These are phyloP conservation scores for Neofusicoccum ribis DNA, from an alignment of 2,329 filamentous ascomycete species.

Conservation along the genomic window DNA sequence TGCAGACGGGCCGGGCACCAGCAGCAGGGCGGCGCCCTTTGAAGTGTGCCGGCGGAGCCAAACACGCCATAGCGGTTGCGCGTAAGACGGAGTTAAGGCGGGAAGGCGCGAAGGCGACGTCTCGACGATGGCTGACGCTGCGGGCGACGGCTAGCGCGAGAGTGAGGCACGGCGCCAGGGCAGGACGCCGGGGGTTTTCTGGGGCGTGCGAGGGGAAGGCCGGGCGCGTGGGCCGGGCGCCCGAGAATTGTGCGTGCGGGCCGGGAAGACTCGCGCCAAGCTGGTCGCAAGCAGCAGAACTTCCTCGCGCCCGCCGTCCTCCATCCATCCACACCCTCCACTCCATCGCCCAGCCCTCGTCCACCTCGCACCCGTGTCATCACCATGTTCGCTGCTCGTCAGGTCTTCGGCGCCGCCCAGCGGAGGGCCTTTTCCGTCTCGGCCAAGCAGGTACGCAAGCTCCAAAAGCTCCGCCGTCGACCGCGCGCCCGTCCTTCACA, in stretches of 20 bases:
- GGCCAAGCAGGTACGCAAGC: conserved; percentile 49
- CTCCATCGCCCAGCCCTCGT: conserved; percentile 25
- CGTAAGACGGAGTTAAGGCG: neutral
- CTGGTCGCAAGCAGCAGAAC: conserved; percentile 19
- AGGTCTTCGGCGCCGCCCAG: conserved; percentile 52
- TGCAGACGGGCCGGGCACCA: neutral
- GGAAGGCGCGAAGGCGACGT: too few species aligned
- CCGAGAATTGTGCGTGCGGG: conserved; percentile 17
- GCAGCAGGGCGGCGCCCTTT: neutral
- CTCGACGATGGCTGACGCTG: too few species aligned
- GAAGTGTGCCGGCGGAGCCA: neutral
- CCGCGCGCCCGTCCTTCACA: conserved; percentile 21
- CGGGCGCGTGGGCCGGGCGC: neutral
- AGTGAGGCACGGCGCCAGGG: neutral
- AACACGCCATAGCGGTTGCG: neutral
- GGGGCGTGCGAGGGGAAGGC: neutral
- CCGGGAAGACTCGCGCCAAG: conserved; percentile 7
- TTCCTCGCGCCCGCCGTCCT: conserved; percentile 19
- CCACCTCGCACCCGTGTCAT: conserved; percentile 28
- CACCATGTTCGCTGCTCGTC: conserved; percentile 71
- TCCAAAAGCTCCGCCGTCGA: conserved; percentile 16
- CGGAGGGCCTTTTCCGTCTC: conserved; percentile 55
- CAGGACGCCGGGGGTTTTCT: neutral
- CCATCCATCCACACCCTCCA: conserved; percentile 26
- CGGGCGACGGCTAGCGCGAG: neutral